Evolutionary conservation across 257 asterid species (phyloP).

Genomic region (Solanum acaule): DNA sequence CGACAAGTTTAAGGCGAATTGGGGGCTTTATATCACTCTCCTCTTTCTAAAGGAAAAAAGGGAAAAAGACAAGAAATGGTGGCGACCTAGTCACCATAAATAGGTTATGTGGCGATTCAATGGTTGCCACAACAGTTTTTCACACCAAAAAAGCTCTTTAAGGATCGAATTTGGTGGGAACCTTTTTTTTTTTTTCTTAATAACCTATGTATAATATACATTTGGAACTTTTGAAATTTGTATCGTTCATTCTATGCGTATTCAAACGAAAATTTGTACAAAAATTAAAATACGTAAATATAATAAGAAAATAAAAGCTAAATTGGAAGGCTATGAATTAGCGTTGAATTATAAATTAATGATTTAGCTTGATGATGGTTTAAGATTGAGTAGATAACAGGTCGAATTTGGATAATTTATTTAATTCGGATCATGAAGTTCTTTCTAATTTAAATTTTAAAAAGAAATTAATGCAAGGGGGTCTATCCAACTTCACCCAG

Average conservation of each 20-base stretch:
- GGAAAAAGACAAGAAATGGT: background rate
- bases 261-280: no score
- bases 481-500: no score
- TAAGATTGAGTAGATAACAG: background rate
- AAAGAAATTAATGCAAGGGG: no score
- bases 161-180: background rate
- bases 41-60: background rate
- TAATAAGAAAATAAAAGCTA: no score
- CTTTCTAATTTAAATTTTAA: no score
- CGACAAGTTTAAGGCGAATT: background rate
- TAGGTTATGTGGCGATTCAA: background rate
- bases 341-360: background rate
- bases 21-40: background rate
- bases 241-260: no score
- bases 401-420: background rate
- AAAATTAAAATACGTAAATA: no score
- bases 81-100: conserved; percentile 1
- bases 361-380: background rate
- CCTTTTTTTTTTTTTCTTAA: no score
- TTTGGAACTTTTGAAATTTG: no score
- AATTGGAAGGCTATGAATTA: background rate
- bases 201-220: background rate
- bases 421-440: no score
- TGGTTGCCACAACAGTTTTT: background rate
- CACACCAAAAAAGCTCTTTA: background rate